phyloP scores from a whole-genome alignment of 108 stramenopile species.

The Aurantiochytrium sp. region DNA sequence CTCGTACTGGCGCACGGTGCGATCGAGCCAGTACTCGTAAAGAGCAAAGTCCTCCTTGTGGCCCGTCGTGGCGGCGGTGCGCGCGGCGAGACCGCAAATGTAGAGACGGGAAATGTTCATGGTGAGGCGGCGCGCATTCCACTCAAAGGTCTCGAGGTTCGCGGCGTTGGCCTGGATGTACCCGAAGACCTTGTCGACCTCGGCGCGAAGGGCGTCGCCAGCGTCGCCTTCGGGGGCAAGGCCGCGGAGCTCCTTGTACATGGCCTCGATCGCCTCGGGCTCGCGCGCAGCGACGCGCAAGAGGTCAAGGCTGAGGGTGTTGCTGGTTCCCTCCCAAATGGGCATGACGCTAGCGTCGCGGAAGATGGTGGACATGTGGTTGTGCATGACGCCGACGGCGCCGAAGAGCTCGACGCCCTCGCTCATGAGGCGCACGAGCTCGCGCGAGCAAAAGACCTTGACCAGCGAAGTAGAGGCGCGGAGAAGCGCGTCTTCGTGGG shows the following conservation, averaged over 20 bases:
- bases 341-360: neutral
- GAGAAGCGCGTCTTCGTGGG: neutral
- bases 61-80: neutral
- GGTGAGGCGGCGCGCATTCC: slow-evolving; percentile 15
- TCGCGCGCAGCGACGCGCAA: slow-evolving; percentile 18
- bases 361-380: neutral
- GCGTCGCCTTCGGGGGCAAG: neutral
- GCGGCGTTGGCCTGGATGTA: neutral
- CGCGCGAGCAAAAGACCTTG: neutral
- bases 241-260: neutral
- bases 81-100: neutral
- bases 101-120: slow-evolving; percentile 20
- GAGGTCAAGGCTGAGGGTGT: slow-evolving; percentile 12
- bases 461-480: neutral
- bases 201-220: neutral
- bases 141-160: neutral
- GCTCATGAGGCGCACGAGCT: slow-evolving; percentile 19
- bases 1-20: neutral
- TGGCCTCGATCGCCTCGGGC: neutral
- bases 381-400: neutral
- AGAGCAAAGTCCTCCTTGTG: neutral
- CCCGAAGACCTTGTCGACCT: slow-evolving; percentile 23
- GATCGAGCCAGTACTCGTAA: slow-evolving; percentile 12
- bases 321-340: slow-evolving; percentile 24
- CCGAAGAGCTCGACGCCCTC: slow-evolving; percentile 28